These are phyloP conservation scores for Combretum micranthum DNA, from an alignment of 345 rosid species.

Conservation along the genomic window DNA sequence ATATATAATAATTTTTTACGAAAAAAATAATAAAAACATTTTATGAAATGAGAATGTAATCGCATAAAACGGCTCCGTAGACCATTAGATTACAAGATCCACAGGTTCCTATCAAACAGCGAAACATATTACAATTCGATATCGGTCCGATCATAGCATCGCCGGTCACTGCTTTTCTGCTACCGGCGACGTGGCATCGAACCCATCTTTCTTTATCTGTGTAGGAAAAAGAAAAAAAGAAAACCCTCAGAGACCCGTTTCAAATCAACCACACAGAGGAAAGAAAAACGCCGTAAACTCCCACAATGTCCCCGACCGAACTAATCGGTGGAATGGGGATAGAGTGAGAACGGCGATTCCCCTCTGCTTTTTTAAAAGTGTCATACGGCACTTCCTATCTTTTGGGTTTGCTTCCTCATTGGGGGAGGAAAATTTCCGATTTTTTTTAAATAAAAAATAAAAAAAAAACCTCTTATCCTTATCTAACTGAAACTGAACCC, in stretches of 20 bases:
- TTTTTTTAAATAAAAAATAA: neutral
- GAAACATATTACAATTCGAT: conserved; percentile 25
- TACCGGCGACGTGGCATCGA: conserved; percentile 59
- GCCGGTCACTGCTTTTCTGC: conserved; percentile 39
- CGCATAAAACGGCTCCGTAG: conserved; percentile 59
- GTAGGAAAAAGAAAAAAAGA: neutral
- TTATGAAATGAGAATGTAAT: conserved; percentile 18
- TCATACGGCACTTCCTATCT: conserved; percentile 74
- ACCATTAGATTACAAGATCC: conserved; percentile 22
- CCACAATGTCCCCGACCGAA: conserved; percentile 10
- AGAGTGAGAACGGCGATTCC: conserved; percentile 9
- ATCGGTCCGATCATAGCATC: conserved; percentile 55
- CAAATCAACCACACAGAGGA: conserved; percentile 39
- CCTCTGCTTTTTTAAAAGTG: conserved; percentile 27
- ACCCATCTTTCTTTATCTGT: conserved; percentile 8
- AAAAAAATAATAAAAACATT: neutral
- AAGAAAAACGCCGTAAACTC: neutral
- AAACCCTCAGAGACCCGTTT: conserved; percentile 55
- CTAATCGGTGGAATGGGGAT: conserved; percentile 18
- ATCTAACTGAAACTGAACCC: neutral
- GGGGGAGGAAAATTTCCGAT: conserved; percentile 9
- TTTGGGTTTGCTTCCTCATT: conserved; percentile 44
- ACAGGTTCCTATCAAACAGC: conserved; percentile 61
- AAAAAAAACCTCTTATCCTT: neutral
- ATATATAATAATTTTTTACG: conserved; percentile 2